These are phyloP conservation scores for Gracilaria domingensis DNA, from an alignment of 23 red algal genomes.

Conservation along the genomic window DNA sequence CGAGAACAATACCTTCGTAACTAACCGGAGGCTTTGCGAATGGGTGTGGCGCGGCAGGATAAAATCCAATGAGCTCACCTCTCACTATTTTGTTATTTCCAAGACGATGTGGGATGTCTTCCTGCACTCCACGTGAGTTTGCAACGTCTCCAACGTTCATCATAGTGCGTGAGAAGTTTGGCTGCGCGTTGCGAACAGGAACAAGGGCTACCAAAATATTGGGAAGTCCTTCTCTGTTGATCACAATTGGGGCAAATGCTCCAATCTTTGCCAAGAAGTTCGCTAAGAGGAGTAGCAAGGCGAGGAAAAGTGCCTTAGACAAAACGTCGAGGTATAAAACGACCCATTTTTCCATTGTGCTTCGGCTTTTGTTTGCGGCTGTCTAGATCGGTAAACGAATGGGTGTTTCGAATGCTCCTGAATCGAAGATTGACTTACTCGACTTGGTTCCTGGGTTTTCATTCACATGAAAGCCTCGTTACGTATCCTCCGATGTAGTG, in stretches of 20 bases:
- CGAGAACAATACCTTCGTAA: constrained; percentile 12
- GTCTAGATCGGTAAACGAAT: neutral
- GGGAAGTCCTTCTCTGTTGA: constrained; percentile 23
- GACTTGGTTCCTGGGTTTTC: neutral
- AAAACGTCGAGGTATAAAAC: constrained; percentile 13
- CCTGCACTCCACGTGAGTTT: neutral
- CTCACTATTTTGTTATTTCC: constrained; percentile 20
- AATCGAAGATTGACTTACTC: neutral
- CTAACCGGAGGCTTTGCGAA: neutral
- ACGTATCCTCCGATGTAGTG: too few species aligned
- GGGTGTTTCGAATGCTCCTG: neutral
- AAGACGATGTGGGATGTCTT: constrained; percentile 26
- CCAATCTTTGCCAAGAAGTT: constrained; percentile 35
- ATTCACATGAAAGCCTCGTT: neutral
- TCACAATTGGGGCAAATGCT: neutral
- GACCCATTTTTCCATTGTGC: constrained; percentile 23
- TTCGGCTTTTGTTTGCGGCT: neutral
- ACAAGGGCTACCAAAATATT: constrained; percentile 2
- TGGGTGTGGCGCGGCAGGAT: constrained; percentile 11
- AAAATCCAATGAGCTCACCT: constrained; percentile 26
- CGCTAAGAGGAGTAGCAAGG: neutral
- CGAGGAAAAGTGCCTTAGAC: neutral
- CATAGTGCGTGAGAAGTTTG: constrained; percentile 12
- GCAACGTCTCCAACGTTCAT: constrained; percentile 7
- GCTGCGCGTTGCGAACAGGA: constrained; percentile 5